phyloP scores from a whole-genome alignment of 2,329 filamentous ascomycete genomes.

The Aspergillus tubingensis region DNA sequence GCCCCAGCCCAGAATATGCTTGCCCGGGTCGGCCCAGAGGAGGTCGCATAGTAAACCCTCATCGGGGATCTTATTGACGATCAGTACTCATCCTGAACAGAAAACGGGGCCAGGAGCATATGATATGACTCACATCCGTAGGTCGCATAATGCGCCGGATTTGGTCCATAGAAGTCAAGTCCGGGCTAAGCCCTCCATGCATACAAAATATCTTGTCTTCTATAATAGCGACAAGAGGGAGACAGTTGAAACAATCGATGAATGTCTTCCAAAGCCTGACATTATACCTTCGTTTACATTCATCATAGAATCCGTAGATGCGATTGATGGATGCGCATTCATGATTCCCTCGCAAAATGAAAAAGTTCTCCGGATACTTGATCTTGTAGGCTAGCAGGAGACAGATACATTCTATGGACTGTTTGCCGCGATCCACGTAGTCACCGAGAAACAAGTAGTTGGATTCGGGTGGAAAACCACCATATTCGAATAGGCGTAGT shows the following conservation, averaged over 20 bases:
- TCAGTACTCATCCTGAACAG: not conserved
- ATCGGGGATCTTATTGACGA: conserved; percentile 77
- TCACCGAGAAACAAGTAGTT: conserved; percentile 99
- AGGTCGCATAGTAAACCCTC: conserved; percentile 97
- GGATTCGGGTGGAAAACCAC: conserved; percentile 91
- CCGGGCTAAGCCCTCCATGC: conserved; percentile 96
- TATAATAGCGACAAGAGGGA: not conserved
- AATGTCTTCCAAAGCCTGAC: not conserved
- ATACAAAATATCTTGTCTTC: conserved; percentile 70
- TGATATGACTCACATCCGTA: conserved; percentile 76
- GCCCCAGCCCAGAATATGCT: conserved; percentile 98
- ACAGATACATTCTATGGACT: conserved; percentile 98
- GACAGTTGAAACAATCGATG: conserved; percentile 71
- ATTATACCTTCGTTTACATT: not conserved
- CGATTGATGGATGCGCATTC: conserved; percentile 99
- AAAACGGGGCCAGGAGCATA: not conserved
- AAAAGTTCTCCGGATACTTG: conserved; percentile 99
- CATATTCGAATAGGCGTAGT: not conserved
- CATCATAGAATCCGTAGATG: conserved; percentile 66
- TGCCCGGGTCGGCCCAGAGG: conserved; percentile 97
- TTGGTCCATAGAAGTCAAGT: conserved; percentile 99
- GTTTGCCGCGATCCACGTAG: conserved; percentile 98
- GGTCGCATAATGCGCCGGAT: conserved; percentile 98
- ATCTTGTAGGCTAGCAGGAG: conserved; percentile 98
- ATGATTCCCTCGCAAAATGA: conserved; percentile 97